Evolutionary conservation across 352 stramenopile genomes (phyloP), one percentile per base, ranked within the genome.

Genomic region (Albugo candida): DNA sequence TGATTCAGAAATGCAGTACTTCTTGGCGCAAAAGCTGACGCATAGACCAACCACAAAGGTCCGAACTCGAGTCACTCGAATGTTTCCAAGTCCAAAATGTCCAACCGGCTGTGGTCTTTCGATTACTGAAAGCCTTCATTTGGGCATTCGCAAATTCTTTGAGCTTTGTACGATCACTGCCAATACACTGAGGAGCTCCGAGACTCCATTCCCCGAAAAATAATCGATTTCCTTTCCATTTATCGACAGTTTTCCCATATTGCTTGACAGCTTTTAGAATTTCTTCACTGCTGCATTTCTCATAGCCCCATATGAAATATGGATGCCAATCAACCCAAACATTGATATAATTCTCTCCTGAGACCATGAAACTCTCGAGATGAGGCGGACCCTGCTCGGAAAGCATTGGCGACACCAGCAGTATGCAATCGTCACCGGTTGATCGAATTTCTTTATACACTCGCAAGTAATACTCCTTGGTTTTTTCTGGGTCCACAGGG

Each of bases 61-160:
- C 60, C 13, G 12, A 27, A 13, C 49, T 42, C 18, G 48, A 47
- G 13, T 66, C 60, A 31, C 73, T 64, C 20, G 61, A 65, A 54
- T 74, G 59, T 6, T 51, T 59, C 65, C 65, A 80, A 21, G 65
- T 54, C 65, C 67, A 80, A 41, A 76, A 72, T 0, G 59, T 43
- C 63, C 65, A 80, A 14, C 65, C 67, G 0, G 52, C 49, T n/a
- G 45, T 37, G 11, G 45, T 49, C 24, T 31, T 31, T 3, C 24
- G 24, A 41, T 19, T 19, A n/a, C 17, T 21, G 21, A 55, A 58
- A 45, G 53, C 39, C 14, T 43, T 41, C 24, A 56, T 44, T 31
- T 63, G 49, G 24, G 52, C 53, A 13, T 49, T 27, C 8, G 36
- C 47, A 24, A 65, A 62, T 17, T 13, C 16, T 2, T 18, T 39